phyloP scores from a whole-genome alignment of 2,329 filamentous ascomycete genomes.

The Plectosphaerella plurivora region DNA sequence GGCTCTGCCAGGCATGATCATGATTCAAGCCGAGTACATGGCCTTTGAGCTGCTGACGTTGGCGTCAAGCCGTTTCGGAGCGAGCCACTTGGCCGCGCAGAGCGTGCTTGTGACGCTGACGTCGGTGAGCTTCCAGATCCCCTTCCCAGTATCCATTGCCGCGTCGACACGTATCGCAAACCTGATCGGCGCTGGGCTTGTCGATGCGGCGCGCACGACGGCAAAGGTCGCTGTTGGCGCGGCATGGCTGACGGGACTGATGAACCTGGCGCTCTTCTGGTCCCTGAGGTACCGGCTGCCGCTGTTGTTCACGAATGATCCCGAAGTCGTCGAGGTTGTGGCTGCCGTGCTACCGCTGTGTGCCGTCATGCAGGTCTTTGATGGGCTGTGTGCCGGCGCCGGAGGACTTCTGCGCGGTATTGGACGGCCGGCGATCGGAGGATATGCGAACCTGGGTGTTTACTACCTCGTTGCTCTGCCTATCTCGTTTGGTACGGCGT shows the following conservation, averaged over 20 bases:
- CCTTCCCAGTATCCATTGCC: constrained; percentile 87
- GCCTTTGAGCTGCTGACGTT: constrained; percentile 90
- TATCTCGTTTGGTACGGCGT: constrained; percentile 72
- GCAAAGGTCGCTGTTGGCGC: constrained; percentile 69
- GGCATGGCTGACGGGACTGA: constrained; percentile 66
- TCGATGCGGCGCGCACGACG: constrained; percentile 73
- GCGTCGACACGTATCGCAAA: constrained; percentile 87
- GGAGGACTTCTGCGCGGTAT: constrained; percentile 84
- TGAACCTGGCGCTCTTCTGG: constrained; percentile 71
- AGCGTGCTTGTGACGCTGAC: constrained; percentile 77
- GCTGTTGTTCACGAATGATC: constrained; percentile 70
- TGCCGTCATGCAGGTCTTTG: constrained; percentile 86
- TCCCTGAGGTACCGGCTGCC: constrained; percentile 70
- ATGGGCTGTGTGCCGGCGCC: constrained; percentile 72
- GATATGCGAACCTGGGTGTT: constrained; percentile 78
- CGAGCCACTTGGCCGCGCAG: constrained; percentile 79
- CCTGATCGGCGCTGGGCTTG: constrained; percentile 80
- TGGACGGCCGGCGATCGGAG: constrained; percentile 83
- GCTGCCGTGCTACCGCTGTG: constrained; percentile 71
- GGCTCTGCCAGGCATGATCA: constrained; percentile 82
- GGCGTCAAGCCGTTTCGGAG: constrained; percentile 73
- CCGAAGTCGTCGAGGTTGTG: constrained; percentile 64
- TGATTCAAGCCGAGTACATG: constrained; percentile 91
- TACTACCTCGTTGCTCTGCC: constrained; percentile 88
- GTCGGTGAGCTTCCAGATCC: constrained; percentile 81